These are phyloP conservation scores for Castanospermum australe DNA, from an alignment of 306 rosid genomes.

Conservation along the genomic window DNA sequence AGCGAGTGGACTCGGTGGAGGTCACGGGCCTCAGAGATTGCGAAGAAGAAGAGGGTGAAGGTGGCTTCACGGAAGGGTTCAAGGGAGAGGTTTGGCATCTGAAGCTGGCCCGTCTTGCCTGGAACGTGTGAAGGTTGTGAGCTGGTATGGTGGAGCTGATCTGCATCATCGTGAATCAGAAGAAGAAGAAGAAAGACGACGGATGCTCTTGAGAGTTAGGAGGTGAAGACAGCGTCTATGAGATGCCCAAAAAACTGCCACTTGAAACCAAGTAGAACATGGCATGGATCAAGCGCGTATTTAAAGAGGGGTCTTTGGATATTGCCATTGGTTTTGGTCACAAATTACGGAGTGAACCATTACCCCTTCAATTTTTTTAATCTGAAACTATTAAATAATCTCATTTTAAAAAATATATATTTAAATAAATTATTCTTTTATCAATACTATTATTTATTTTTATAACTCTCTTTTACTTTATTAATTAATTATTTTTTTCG, in stretches of 20 bases:
- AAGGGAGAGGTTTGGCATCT: conserved; percentile 49
- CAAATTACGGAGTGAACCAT: conserved; percentile 11
- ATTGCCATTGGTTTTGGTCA: background rate
- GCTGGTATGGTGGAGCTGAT: conserved; percentile 54
- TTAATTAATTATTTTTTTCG: no score
- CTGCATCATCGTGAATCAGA: conserved; percentile 35
- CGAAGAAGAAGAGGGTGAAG: background rate
- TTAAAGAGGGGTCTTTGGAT: background rate
- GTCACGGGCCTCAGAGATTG: background rate
- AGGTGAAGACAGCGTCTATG: conserved; percentile 4
- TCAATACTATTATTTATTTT: no score
- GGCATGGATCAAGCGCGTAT: background rate
- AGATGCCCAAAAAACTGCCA: background rate
- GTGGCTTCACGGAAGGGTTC: conserved; percentile 41
- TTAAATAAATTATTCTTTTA: no score
- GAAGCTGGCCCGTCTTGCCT: conserved; percentile 39
- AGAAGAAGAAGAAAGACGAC: background rate
- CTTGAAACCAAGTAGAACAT: background rate
- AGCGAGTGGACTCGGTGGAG: conserved; percentile 38
- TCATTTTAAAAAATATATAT: no score
- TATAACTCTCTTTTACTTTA: no score
- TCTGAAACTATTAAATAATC: no score
- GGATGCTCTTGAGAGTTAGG: background rate
- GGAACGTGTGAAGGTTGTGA: conserved; percentile 47
- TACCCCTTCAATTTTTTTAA: no score